These are phyloP conservation scores for Verbascum thapsus DNA, from an alignment of 257 asterid genomes.

Conservation along the genomic window DNA sequence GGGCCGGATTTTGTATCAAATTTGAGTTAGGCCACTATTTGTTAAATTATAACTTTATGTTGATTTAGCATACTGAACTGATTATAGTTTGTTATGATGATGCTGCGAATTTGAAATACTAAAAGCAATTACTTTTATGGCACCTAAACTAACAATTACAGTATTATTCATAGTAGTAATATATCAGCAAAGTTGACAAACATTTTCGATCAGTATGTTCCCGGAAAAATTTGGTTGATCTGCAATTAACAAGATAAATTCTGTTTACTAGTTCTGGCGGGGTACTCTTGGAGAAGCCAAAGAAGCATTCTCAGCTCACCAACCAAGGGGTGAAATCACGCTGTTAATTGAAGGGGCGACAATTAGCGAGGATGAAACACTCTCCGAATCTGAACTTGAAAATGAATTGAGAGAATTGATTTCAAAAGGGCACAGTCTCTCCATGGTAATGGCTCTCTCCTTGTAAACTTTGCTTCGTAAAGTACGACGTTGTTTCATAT, in stretches of 20 bases:
- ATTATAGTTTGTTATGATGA: constrained; percentile 2
- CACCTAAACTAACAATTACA: too few species aligned
- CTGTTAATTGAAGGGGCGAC: constrained; percentile 73
- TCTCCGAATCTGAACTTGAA: constrained; percentile 76
- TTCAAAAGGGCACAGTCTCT: constrained; percentile 77
- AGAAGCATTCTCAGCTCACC: constrained; percentile 63
- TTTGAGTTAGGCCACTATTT: neutral
- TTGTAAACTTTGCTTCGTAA: neutral
- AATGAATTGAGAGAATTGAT: constrained; percentile 67
- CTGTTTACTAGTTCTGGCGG: constrained; percentile 72
- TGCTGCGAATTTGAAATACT: neutral
- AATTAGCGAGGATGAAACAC: constrained; percentile 45
- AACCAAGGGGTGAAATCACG: constrained; percentile 93
- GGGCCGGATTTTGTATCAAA: neutral
- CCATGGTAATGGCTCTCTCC: constrained; percentile 54
- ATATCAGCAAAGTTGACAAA: neutral
- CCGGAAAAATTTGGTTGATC: constrained; percentile 9
- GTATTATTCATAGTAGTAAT: too few species aligned
- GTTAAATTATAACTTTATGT: neutral
- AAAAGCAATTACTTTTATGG: constrained; percentile 1
- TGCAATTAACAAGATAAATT: constrained; percentile 19
- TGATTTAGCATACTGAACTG: constrained; percentile 3
- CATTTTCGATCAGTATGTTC: neutral
- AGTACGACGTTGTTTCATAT: neutral
- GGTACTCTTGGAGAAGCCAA: constrained; percentile 78